A percentile compares a stretch with the other conserved stretches of the same genome.
These are phyloP conservation scores for Trichoderma gamsii DNA, from an alignment of 495 filamentous ascomycete species.

Conservation along the genomic window DNA sequence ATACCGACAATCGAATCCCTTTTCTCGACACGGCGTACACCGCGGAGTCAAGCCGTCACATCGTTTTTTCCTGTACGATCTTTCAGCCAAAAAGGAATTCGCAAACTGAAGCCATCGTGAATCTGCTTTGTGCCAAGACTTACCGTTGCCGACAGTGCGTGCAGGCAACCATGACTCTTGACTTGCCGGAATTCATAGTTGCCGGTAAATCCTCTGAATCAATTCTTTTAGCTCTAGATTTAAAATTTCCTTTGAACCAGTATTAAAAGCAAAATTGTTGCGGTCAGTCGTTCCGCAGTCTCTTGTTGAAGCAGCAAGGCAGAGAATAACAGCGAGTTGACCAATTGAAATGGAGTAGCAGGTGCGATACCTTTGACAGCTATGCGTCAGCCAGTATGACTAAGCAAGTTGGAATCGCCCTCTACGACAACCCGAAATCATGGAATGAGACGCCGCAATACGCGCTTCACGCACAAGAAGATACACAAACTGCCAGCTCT, in stretches of 20 bases:
- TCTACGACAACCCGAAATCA: too few relatives aligned
- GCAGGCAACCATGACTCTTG: slow-evolving; percentile 5
- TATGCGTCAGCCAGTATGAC: too few relatives aligned
- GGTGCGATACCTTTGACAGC: too few relatives aligned
- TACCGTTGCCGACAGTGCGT: slow-evolving; percentile 5
- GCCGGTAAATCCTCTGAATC: neutral
- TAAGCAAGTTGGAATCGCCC: too few relatives aligned
- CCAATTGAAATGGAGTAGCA: neutral
- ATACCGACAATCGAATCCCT: neutral
- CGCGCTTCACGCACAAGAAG: too few relatives aligned
- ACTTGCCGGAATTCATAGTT: neutral
- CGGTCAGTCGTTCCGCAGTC: neutral
- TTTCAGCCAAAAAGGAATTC: neutral
- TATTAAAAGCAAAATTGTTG: neutral
- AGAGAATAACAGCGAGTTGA: neutral
- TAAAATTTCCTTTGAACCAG: too few relatives aligned
- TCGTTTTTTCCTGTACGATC: neutral
- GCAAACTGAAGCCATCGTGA: neutral
- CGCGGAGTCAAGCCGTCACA: neutral
- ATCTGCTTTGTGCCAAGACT: neutral
- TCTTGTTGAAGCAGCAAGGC: neutral
- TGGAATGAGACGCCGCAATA: too few relatives aligned
- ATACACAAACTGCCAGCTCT: too few relatives aligned
- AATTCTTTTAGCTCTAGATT: too few relatives aligned
- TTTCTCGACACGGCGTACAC: neutral